These are phyloP conservation scores for Neonothopanus nambi DNA, from an alignment of 1,284 basidiomycete species.

Conservation along the genomic window DNA sequence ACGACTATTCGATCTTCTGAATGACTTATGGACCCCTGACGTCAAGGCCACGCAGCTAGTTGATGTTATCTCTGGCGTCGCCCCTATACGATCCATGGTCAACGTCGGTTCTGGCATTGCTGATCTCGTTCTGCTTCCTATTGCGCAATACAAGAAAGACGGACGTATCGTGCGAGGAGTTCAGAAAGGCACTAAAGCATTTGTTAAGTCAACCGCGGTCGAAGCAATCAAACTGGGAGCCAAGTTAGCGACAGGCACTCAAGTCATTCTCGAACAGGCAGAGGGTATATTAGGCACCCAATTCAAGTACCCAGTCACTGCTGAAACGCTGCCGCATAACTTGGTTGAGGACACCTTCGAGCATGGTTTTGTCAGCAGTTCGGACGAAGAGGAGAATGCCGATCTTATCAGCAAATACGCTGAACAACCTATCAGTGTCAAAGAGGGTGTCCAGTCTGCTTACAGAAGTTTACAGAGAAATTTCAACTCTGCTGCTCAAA, in stretches of 20 bases:
- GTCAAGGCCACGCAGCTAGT: slow-evolving; percentile 98
- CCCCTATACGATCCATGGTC: slow-evolving; percentile 93
- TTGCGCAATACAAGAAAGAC: slow-evolving; percentile 97
- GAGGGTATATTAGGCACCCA: slow-evolving; percentile 89
- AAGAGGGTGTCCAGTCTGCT: slow-evolving; percentile 88
- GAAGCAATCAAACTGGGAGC: slow-evolving; percentile 97
- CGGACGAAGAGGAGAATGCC: slow-evolving; percentile 45
- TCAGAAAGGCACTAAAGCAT: slow-evolving; percentile 91
- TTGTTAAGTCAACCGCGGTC: slow-evolving; percentile 90
- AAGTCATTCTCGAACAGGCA: slow-evolving; percentile 83
- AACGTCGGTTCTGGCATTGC: slow-evolving; percentile 97
- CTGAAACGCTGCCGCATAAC: slow-evolving; percentile 55
- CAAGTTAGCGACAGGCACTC: slow-evolving; percentile 87
- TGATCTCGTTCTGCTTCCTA: slow-evolving; percentile 92
- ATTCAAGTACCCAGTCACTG: slow-evolving; percentile 63
- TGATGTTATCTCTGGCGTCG: slow-evolving; percentile 96
- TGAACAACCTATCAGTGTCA: slow-evolving; percentile 82
- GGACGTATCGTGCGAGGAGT: slow-evolving; percentile 90
- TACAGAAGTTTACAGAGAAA: slow-evolving; percentile 85
- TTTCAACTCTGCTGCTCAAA: slow-evolving; percentile 92
- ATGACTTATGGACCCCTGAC: slow-evolving; percentile 98
- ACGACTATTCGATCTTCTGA: slow-evolving; percentile 84
- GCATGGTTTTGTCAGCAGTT: slow-evolving; percentile 32
- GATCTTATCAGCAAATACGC: slow-evolving; percentile 86
- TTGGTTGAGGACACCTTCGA: slow-evolving; percentile 23